Base-by-base conservation (phyloP, 2,329 filamentous ascomycete genomes). In the Fusarium sp. region DNA sequence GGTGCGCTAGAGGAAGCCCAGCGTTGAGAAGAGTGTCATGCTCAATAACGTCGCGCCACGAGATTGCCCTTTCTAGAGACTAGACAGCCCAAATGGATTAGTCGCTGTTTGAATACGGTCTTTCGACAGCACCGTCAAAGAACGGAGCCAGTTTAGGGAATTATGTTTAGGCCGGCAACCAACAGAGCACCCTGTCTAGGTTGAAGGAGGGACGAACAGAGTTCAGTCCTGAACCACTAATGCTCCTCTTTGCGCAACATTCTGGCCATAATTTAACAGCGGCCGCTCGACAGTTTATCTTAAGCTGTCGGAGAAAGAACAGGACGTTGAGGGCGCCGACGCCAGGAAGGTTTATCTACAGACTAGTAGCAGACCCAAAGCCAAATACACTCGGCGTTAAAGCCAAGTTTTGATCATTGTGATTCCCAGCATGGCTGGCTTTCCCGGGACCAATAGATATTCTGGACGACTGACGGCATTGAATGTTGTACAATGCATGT, bases 31-130 rank as follows among this genome's bases (percentile, higher is more conserved):
- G 37, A 35, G 35, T 50, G 42, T 50, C 36, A 40, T 40, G 62
- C 54, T 41, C 47, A 40, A 61, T 51, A 62, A 68, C 60, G 55
- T 66, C 48, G 50, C 66, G 66, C 66, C 66, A 69, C 65, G 36
- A 35, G n/a, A 50, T 41, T 66, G 17, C 60, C 50, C 41, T 58
- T 53, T 21, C 18, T 18, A 55, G 61, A 65, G 33, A n/a, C 9
- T 17, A 17, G 29, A 33, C 21, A 20, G 20, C 51, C 39, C 29
- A 23, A 47, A 45, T 18, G 23, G 29, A 31, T 36, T 41, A 58
- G 23, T 31, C 35, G 36, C n/a, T 40, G 33, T n/a, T 39, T 15
- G 18, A 39, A 27, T 35, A 36, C 20, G 27, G 23, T 17, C 36
- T 37, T 48, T 21, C 42, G 51, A 36, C 43, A 51, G 33, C 27